phyloP scores from a whole-genome alignment of 73 alveolate species.

The Paramecium pentaurelia region DNA sequence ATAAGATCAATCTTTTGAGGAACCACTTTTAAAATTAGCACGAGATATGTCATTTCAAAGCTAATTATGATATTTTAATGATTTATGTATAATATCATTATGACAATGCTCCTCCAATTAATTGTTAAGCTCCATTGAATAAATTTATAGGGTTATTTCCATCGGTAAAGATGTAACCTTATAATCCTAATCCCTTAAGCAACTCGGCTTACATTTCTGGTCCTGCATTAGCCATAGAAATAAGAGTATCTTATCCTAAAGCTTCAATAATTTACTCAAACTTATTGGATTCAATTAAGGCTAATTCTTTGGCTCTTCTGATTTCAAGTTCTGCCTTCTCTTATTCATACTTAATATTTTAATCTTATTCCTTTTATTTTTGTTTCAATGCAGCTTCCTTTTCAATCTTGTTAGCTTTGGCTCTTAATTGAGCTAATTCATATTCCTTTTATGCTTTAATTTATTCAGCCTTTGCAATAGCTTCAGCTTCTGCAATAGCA shows the following conservation, averaged over 20 bases:
- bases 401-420: slow-evolving; percentile 67
- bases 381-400: slow-evolving; percentile 65
- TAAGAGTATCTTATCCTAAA: slow-evolving; percentile 77
- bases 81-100: slow-evolving; percentile 19
- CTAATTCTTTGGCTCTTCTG: slow-evolving; percentile 64
- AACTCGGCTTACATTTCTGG: slow-evolving; percentile 82
- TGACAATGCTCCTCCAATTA: slow-evolving; percentile 21
- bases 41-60: not conserved
- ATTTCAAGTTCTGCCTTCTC: slow-evolving; percentile 72
- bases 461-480: slow-evolving; percentile 65
- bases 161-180: slow-evolving; percentile 76
- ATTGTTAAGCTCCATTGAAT: slow-evolving; percentile 72
- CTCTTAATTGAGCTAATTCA: slow-evolving; percentile 69
- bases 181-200: slow-evolving; percentile 77
- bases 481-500: slow-evolving; percentile 87
- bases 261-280: slow-evolving; percentile 73
- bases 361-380: slow-evolving; percentile 50
- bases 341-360: slow-evolving; percentile 62
- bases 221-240: slow-evolving; percentile 73
- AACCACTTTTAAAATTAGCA: not conserved
- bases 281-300: slow-evolving; percentile 72
- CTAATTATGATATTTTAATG: not conserved
- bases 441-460: slow-evolving; percentile 78
- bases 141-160: slow-evolving; percentile 76
- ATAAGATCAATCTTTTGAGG: not conserved